Evolutionary conservation across 257 asterid genomes (phyloP).

Genomic region (Solanum piurae): DNA sequence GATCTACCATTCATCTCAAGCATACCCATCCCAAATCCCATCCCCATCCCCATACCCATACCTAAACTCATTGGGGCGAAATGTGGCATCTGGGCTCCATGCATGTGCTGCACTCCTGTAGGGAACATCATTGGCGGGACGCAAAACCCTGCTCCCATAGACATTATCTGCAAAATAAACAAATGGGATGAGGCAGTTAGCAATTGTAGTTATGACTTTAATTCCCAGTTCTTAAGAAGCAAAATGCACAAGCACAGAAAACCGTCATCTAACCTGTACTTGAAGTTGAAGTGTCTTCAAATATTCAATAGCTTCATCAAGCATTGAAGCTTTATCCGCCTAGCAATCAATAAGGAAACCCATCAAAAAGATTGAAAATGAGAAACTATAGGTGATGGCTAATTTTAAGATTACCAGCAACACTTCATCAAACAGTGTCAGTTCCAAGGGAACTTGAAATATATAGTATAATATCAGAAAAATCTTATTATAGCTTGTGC

Average conservation of each 20-base stretch:
- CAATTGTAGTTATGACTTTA: neutral
- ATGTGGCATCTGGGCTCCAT: conserved; percentile 57
- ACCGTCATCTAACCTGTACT: conserved; percentile 63
- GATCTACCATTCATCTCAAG: conserved; percentile 55
- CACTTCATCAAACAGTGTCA: neutral
- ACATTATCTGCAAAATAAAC: conserved; percentile 57
- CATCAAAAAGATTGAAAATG: neutral
- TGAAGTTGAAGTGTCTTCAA: conserved; percentile 93
- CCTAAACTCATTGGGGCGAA: conserved; percentile 60
- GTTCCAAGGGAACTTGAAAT: neutral
- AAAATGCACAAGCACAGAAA: neutral
- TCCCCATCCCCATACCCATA: conserved; percentile 30
- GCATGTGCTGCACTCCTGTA: conserved; percentile 58
- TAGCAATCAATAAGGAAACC: conserved; percentile 13
- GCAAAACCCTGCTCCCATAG: conserved; percentile 87
- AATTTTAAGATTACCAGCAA: neutral
- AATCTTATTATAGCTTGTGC: neutral
- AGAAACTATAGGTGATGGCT: neutral
- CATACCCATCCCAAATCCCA: conserved; percentile 72
- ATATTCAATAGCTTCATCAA: conserved; percentile 96
- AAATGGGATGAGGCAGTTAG: neutral
- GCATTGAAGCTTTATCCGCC: conserved; percentile 99
- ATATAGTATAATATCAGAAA: neutral
- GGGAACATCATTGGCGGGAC: conserved; percentile 86
- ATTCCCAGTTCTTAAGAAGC: neutral